Base-by-base conservation (phyloP, 1,139 yeast genomes). In the Nakaseomyces bracarensis region DNA sequence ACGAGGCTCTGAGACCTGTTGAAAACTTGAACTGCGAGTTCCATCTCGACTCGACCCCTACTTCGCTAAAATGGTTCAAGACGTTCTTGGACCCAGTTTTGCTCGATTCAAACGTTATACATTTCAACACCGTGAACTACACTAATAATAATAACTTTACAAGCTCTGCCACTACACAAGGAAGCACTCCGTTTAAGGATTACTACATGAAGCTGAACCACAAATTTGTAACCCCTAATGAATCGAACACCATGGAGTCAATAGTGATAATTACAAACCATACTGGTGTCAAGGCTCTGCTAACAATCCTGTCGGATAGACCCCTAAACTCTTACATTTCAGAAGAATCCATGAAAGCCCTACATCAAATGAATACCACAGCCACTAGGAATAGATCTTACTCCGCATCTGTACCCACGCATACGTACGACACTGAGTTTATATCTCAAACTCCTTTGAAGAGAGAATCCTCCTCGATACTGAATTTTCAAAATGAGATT, bases 281-380 rank as follows among this genome's bases (percentile, higher is more conserved):
- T 39, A 59, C 63, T 2, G 65, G 65, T 16, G 57, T 60, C 10
- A 59, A 55, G 42, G 65, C 65, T 3, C 47, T 60, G 37, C 44
- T 60, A 38, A 60, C 65, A 2, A 55, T 60, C 11, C 40, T 60
- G 23, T 57, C 62, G 1, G 65, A 60, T 43, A 53, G 54, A 39
- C 63, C 65, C 1, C 43, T 60, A 35, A 52, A 61, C 8, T 51
- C 54, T 29, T 55, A 50, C 31, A 49, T 60, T 11, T 48, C 58
- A 3, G 51, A 57, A 36, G 58, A 57, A 28, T 59, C 64, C 2
- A 48, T 60, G 28, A 53, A 57, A 29, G 55, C 58, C 27, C 46
- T 48, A 18, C 50, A 52, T 36, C 33, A 46, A 42, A 33, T 20
- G 36, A 20, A 13, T 18, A 10, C 36, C 4, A 20, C 26, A 4